Evolutionary conservation across 345 rosid species (phyloP), one percentile per base, ranked within the genome.

Genomic region (Limnanthes douglasii): DNA sequence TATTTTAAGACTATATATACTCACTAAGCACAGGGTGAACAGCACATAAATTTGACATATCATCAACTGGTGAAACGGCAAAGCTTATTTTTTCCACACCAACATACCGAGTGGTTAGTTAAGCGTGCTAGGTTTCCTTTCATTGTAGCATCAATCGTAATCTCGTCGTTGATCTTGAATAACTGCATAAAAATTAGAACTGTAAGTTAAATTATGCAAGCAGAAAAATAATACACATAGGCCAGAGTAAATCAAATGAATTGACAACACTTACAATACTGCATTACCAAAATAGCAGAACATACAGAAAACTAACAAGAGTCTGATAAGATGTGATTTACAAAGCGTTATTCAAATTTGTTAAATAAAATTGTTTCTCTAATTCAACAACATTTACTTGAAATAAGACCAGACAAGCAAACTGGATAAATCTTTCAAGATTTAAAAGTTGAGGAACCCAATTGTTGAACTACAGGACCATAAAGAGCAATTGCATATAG

Each of bases 41-140:
- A 42, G 21, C 22, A 9, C 8, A 33, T 6, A 18, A 21, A 23
- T 9, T 15, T 0, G 22, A 36, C 8, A 6, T 2, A 2, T 2
- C n/a, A n/a, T n/a, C n/a, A n/a, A n/a, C n/a, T n/a, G n/a, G n/a
- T n/a, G n/a, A n/a, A n/a, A n/a, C n/a, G n/a, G n/a, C n/a, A n/a
- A n/a, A n/a, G n/a, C n/a, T n/a, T n/a, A n/a, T n/a, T n/a, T n/a
- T n/a, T n/a, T n/a, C n/a, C n/a, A n/a, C n/a, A n/a, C n/a, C n/a
- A 48, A 32, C 56, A 48, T 50, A 90, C 98, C 8, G 98, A 84
- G 66, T 90, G 98, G 56, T 90, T 90, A 66, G 84, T 90, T 32
- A 90, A 37, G 40, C 98, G 92, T 24, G 95, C 98, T 43, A 84
- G 74, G 64, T 84, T 90, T 62, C 98, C 98, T 38, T 64, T 73